Base-by-base conservation (phyloP, 768 basidiomycete genomes). In the Leccinum obscurum region DNA sequence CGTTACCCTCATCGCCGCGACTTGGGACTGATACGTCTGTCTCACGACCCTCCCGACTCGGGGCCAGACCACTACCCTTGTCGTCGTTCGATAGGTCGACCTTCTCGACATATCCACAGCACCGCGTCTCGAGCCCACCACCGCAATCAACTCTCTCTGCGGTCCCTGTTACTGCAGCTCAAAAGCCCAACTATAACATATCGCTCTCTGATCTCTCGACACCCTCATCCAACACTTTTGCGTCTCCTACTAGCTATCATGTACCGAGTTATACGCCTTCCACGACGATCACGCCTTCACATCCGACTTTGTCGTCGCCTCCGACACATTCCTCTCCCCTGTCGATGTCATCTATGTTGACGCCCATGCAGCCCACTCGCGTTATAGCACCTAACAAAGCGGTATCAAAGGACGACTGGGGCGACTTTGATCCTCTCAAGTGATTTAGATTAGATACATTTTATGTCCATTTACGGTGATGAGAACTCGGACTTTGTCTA, bases 401-500 rank as follows among this genome's bases (percentile, higher is more conserved):
- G 52, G 65, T 81, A 14, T 81, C 85, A 34, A 88, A 87, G 65
- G 81, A 86, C 63, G 86, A 86, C 60, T 92, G 89, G 88, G 85
- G 84, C 24, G 92, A 90, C 70, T 93, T 93, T 69, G 92, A 93
- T 77, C 92, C 92, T 13, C 72, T 74, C 30, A 74, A 60, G 50
- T 75, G 56, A 72, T 44, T 24, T 52, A 50, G 56, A 58, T 24
- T 52, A 50, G 56, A 58, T 39, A 28, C 48, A 56, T 9, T 37
- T 44, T 13, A 32, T 24, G 52, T 26, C 13, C 5, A 6, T 48
- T 44, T 48, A 22, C 46, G 46, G 22, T 48, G 22, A 22, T 22
- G 22, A 20, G 46, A 11, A 46, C 49, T 28, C 28, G 28, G 13
- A 50, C 14, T n/a, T n/a, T 52, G 28, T 1, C 4, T 49, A 62